phyloP scores from a whole-genome alignment of 176 grass and related monocot species.

The Calamus simplicifolius region DNA sequence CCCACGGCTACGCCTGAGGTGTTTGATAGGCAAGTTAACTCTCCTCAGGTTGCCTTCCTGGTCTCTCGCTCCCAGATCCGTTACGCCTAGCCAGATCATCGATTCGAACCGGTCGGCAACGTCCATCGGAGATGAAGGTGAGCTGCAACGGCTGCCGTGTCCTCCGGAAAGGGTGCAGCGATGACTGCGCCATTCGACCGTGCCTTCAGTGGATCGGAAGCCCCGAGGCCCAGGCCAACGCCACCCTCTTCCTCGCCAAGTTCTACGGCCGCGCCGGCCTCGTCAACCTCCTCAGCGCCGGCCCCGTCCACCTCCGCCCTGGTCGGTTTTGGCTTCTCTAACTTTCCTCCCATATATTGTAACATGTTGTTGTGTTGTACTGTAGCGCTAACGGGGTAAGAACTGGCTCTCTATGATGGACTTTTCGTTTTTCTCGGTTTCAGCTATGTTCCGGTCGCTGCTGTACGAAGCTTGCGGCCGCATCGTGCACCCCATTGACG shows the following conservation, averaged over 20 bases:
- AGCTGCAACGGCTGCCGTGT: conserved; percentile 39
- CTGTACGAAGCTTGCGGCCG: conserved; percentile 34
- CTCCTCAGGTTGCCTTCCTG: too few relatives aligned
- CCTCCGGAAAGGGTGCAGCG: conserved; percentile 30
- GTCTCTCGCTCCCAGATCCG: too few relatives aligned
- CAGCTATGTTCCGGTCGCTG: conserved; percentile 34
- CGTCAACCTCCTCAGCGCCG: conserved; percentile 27
- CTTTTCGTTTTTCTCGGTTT: background rate
- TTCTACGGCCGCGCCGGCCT: conserved; percentile 39
- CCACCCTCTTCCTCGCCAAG: conserved; percentile 42
- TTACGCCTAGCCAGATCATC: too few relatives aligned
- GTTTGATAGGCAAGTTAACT: too few relatives aligned
- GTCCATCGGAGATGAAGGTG: conserved; percentile 10
- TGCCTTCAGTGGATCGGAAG: conserved; percentile 37
- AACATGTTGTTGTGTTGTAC: too few relatives aligned
- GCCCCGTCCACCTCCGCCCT: conserved; percentile 22
- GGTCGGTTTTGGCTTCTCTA: background rate
- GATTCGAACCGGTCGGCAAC: too few relatives aligned
- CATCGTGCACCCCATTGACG: conserved; percentile 24
- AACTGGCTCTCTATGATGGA: too few relatives aligned
- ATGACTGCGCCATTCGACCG: conserved; percentile 18
- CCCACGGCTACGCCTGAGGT: too few relatives aligned
- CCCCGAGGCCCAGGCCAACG: conserved; percentile 28
- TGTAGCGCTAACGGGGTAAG: too few relatives aligned
- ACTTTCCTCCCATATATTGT: too few relatives aligned